phyloP scores from a whole-genome alignment of 495 filamentous ascomycete species.

The Annulohypoxylon maeteangense region DNA sequence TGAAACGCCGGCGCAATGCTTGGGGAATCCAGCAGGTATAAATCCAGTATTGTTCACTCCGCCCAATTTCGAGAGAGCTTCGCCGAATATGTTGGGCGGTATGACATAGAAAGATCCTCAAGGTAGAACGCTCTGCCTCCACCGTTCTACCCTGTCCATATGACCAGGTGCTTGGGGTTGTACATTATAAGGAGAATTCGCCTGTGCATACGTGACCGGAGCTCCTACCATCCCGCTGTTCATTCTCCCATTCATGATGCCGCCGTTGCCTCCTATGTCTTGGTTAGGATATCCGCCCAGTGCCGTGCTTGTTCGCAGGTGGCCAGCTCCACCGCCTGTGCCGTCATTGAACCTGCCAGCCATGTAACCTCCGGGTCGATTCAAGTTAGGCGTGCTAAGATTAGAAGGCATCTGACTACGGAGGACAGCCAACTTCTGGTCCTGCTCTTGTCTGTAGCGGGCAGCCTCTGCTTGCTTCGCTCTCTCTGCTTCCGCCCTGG shows the following conservation, averaged over 20 bases:
- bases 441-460: conserved; percentile 48
- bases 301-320: conserved; percentile 37
- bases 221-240: conserved; percentile 29
- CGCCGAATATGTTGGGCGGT: background rate
- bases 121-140: conserved; percentile 83
- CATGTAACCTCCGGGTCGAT: conserved; percentile 58
- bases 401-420: conserved; percentile 55
- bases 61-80: background rate
- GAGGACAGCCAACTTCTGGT: conserved; percentile 54
- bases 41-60: conserved; percentile 4
- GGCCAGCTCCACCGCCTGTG: conserved; percentile 51
- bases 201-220: conserved; percentile 42
- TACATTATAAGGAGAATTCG: conserved; percentile 44
- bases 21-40: background rate
- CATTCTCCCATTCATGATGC: background rate
- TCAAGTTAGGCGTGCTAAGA: conserved; percentile 47
- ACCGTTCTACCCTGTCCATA: conserved; percentile 85
- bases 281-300: conserved; percentile 19
- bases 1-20: conserved; percentile 41
- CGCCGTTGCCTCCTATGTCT: background rate
- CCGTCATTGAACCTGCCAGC: conserved; percentile 64
- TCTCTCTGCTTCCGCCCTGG: conserved; percentile 41
- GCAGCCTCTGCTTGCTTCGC: conserved; percentile 48
- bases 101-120: conserved; percentile 24
- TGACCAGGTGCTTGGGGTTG: conserved; percentile 56